phyloP scores from a whole-genome alignment of 2,329 filamentous ascomycete species.

The Beauveria varroae region DNA sequence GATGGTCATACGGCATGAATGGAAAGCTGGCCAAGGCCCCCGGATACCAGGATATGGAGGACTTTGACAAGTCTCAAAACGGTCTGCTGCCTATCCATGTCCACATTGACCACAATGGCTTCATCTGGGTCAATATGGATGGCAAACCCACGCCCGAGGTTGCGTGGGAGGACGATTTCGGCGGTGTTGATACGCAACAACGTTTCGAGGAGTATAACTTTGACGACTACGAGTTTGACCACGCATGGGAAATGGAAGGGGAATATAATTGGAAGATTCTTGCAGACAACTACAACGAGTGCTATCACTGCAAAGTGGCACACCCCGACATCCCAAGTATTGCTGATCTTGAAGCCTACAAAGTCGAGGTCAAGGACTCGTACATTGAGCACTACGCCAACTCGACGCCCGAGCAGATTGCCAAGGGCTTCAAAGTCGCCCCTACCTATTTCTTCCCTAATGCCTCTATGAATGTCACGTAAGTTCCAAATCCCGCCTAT shows the following conservation, averaged over 20 bases:
- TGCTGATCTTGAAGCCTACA: slow-evolving; percentile 49
- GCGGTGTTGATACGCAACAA: slow-evolving; percentile 36
- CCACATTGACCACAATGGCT: slow-evolving; percentile 39
- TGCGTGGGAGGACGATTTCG: slow-evolving; percentile 45
- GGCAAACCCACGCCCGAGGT: slow-evolving; percentile 35
- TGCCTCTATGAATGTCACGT: slow-evolving; percentile 43
- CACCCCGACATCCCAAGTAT: slow-evolving; percentile 51
- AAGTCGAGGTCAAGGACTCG: slow-evolving; percentile 38
- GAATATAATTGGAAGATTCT: slow-evolving; percentile 55
- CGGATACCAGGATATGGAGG: slow-evolving; percentile 42
- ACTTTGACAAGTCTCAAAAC: slow-evolving; percentile 45
- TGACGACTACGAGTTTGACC: slow-evolving; percentile 48
- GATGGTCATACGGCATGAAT: slow-evolving; percentile 48
- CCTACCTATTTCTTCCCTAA: slow-evolving; percentile 45
- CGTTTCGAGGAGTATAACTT: slow-evolving; percentile 40
- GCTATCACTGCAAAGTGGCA: slow-evolving; percentile 54
- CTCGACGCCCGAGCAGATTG: slow-evolving; percentile 39
- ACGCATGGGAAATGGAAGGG: slow-evolving; percentile 48
- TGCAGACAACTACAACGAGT: slow-evolving; percentile 59
- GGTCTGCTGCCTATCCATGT: slow-evolving; percentile 43
- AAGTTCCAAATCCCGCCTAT: slow-evolving; percentile 18
- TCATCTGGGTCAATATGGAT: slow-evolving; percentile 52
- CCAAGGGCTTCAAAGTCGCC: slow-evolving; percentile 36
- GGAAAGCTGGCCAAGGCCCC: slow-evolving; percentile 50
- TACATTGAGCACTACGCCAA: slow-evolving; percentile 45